Evolutionary conservation across 495 filamentous ascomycete genomes (phyloP).

Genomic region (Saxispiralis lemnorum): DNA sequence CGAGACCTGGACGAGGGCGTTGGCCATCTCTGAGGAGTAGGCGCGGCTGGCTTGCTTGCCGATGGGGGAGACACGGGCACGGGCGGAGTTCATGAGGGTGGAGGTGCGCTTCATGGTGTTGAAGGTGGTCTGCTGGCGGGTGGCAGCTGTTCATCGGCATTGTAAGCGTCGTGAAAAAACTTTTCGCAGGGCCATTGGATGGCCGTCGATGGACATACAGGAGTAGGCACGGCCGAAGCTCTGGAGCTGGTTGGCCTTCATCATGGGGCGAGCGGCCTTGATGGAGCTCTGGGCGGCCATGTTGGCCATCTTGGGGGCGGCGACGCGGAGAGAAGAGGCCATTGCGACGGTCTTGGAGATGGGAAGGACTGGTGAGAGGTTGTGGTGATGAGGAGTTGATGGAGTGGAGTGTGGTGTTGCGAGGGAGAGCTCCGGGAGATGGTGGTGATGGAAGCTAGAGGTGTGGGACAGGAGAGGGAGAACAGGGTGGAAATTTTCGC

Average conservation of each 20-base stretch:
- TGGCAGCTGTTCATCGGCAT: constrained; percentile 5
- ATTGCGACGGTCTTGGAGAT: constrained; percentile 7
- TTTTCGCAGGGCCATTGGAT: neutral
- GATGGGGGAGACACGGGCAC: constrained; percentile 9
- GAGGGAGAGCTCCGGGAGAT: constrained; percentile 5
- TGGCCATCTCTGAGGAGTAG: constrained; percentile 19
- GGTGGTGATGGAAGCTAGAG: neutral
- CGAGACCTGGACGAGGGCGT: constrained; percentile 17
- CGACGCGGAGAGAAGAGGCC: constrained; percentile 14
- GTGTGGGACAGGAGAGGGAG: constrained; percentile 9
- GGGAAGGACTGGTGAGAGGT: neutral
- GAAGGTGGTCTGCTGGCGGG: constrained; percentile 14
- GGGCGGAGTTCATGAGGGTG: constrained; percentile 11
- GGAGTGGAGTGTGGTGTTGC: constrained; percentile 3
- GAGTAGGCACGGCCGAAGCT: constrained; percentile 16
- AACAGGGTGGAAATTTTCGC: constrained; percentile 6
- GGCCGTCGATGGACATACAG: constrained; percentile 3
- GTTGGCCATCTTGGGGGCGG: constrained; percentile 16
- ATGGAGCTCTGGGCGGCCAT: constrained; percentile 15
- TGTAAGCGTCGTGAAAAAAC: neutral
- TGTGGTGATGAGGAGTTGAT: constrained; percentile 7
- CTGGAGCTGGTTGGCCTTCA: constrained; percentile 13
- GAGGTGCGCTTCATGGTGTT: constrained; percentile 16
- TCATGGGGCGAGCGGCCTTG: constrained; percentile 17
- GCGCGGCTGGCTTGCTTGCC: constrained; percentile 12